These are phyloP conservation scores for Beta lomatogona DNA, from an alignment of 179 eudicot species.

Conservation along the genomic window DNA sequence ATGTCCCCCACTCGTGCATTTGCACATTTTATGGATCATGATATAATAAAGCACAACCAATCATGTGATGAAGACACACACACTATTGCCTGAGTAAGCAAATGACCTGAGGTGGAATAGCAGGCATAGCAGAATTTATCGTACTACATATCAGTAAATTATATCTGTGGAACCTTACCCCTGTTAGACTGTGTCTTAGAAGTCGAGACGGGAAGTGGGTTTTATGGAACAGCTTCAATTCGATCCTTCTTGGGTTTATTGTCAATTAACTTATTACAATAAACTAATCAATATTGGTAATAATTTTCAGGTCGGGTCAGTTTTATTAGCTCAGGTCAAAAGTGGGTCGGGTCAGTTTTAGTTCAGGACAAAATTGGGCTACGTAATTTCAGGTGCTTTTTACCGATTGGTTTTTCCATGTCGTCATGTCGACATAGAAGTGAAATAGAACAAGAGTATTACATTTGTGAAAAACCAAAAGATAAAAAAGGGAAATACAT, in stretches of 20 bases:
- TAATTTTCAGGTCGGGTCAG: too few relatives aligned
- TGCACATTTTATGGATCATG: constrained; percentile 40
- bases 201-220: not conserved
- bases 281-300: too few relatives aligned
- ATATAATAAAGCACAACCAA: constrained; percentile 17
- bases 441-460: not conserved
- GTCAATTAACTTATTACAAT: too few relatives aligned
- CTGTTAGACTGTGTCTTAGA: not conserved
- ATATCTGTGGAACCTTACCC: not conserved
- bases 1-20: constrained; percentile 22
- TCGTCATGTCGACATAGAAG: not conserved
- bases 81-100: not conserved
- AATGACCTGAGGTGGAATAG: constrained; percentile 3
- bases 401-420: not conserved
- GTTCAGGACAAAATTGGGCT: not conserved
- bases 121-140: not conserved
- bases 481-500: too few relatives aligned
- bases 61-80: constrained; percentile 28
- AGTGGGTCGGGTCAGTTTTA: not conserved
- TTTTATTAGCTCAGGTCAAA: too few relatives aligned
- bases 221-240: not conserved
- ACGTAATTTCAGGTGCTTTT: not conserved
- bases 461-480: not conserved
- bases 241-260: too few relatives aligned
- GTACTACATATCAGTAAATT: not conserved